Evolutionary conservation across 2,329 filamentous ascomycete genomes (phyloP), one percentile per base, ranked within the genome.

Genomic region (Moelleriella libera): DNA sequence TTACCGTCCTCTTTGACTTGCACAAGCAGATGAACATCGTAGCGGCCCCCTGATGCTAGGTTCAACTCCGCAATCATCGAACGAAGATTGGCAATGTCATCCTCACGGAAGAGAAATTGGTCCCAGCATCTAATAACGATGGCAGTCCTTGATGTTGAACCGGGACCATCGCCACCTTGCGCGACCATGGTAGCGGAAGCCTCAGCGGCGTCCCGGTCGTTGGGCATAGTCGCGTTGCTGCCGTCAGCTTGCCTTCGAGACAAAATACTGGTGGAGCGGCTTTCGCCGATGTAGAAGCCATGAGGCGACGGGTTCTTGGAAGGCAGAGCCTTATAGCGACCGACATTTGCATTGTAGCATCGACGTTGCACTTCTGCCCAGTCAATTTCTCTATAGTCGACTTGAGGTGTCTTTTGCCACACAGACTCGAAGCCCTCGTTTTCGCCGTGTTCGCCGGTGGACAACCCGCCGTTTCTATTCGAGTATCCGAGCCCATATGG

Each of bases 401-500:
- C 81, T 50, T 84, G 80, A 4, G 79, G 72, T 4, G 71, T 68
- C 44, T 78, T 72, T 10, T 77, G 71, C 88, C 89, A 96, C 7
- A 94, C 82, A 28, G 75, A 69, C 41, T 89, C 83, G n/a, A 80
- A 75, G 4, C 88, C 89, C 53, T 92, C 85, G 45, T 75, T 80
- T 52, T 96, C 85, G 28, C 88, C 88, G 56, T 88, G 81, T 63
- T 94, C 77, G 9, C 87, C 89, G n/a, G 85, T 81, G 5, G 90
- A 88, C 30, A 84, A 80, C 2, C 90, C 90, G 10, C 90, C 90
- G 53, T 75, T 80, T 49, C 80, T 80, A 34, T 75, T 70, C 32
- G 84, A 86, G 62, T 97, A 97, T 7, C 90, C 90, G 51, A 88
- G 78, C 0, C 90, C 90, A 56, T 98, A 98, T 0, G 90, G 85